Base-by-base conservation (phyloP, 352 stramenopile species). In the Globisporangium mamillatum region DNA sequence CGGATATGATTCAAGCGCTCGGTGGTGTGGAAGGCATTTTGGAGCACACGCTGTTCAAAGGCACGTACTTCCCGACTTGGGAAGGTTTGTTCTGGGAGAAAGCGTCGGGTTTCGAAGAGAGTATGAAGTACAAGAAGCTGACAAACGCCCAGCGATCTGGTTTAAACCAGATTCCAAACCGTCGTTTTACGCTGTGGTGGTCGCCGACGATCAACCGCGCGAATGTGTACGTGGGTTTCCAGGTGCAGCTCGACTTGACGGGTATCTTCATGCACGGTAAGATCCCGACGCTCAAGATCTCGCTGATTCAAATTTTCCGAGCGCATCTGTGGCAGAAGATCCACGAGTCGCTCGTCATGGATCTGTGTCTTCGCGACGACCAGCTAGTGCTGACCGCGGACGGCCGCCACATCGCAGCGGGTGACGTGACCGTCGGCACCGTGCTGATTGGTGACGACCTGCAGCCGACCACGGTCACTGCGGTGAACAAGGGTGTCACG, bases 241-340 rank as follows among this genome's bases (percentile, higher is more conserved):
- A 99, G 75, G 98, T 99, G 53, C 98, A 99, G 78, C 82, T 99
- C 48, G 98, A 99, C 88, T 74, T 99, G 60, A 99, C 98, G 20
- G 98, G 98, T 78, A 99, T 99, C 71, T 99, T 99, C 81, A 99
- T 99, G 98, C 98, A 99, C 88, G 98, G 98, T 61, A 99, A 99
- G 77, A 99, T 99, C 77, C 98, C 98, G 53, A 99, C 97, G n/a
- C 88, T 99, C 38, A 99, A 99, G 87, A 99, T 99, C 65, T 99
- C 94, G 53, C 71, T 98, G 50, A 98, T 98, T 60, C 92, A 98
- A 69, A 98, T 98, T 77, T 98, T 99, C 85, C 90, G 98, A 20
- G 98, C 98, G 4, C 98, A 99, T 69, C 91, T 99, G 84, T 99
- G 98, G 98, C 98, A 99, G 80, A 99, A 99, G 80, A 99, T 99